phyloP scores from a whole-genome alignment of 768 basidiomycete genomes.

The Xerocomellus chrysenteron region DNA sequence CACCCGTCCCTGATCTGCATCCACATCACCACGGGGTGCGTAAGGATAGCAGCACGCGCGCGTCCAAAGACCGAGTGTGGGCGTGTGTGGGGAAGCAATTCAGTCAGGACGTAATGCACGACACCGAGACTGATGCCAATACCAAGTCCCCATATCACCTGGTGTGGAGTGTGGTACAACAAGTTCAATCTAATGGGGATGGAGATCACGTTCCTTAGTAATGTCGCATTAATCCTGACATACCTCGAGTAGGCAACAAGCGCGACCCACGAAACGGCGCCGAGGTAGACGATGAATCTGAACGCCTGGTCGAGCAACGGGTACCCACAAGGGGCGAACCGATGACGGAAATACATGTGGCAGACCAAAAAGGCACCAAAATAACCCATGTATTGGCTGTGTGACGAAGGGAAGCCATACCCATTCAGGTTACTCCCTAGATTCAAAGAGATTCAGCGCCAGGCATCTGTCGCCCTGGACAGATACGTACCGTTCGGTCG shows the following conservation, averaged over 20 bases:
- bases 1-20: conserved; percentile 77
- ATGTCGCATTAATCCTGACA: conserved; percentile 9
- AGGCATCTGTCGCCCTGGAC: background rate
- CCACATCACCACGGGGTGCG: conserved; percentile 61
- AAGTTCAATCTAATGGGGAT: conserved; percentile 53
- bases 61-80: conserved; percentile 57
- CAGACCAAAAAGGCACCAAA: conserved; percentile 74
- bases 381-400: conserved; percentile 90
- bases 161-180: conserved; percentile 69
- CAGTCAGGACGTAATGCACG: conserved; percentile 52
- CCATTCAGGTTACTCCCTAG: conserved; percentile 43
- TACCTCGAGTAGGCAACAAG: conserved; percentile 81
- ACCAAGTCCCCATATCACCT: conserved; percentile 71
- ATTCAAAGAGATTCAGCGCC: conserved; percentile 1
- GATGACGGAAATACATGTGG: conserved; percentile 71
- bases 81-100: conserved; percentile 53
- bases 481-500: conserved; percentile 58
- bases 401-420: conserved; percentile 86
- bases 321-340: conserved; percentile 55
- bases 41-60: conserved; percentile 48
- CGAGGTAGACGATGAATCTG: conserved; percentile 46
- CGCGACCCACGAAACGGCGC: conserved; percentile 53
- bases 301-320: conserved; percentile 51
- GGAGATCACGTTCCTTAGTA: background rate
- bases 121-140: conserved; percentile 61